Evolutionary conservation across 768 basidiomycete species (phyloP).

Genomic region (Cystoderma amianthinum): DNA sequence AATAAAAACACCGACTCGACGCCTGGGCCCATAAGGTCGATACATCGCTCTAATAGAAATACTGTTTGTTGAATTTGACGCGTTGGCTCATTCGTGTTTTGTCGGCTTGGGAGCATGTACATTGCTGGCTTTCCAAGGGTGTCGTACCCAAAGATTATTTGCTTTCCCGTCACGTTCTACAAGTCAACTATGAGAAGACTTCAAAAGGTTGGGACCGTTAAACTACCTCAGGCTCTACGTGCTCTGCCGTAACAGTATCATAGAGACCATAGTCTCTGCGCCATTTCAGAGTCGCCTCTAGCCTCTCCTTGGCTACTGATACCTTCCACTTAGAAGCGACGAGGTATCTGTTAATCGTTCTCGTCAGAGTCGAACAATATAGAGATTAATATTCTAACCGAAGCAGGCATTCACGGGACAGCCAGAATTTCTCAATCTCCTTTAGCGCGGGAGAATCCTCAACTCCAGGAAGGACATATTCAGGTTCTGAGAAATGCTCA

Average conservation of each 20-base stretch:
- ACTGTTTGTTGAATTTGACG: slow-evolving; percentile 70
- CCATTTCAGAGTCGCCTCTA: slow-evolving; percentile 75
- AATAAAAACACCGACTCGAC: slow-evolving; percentile 53
- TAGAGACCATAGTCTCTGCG: slow-evolving; percentile 73
- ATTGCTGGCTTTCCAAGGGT: slow-evolving; percentile 52
- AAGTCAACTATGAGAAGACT: neutral
- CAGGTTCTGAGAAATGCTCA: slow-evolving; percentile 46
- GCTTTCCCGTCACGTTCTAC: slow-evolving; percentile 78
- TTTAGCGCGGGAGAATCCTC: slow-evolving; percentile 37
- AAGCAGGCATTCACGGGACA: slow-evolving; percentile 70
- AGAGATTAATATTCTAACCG: slow-evolving; percentile 32
- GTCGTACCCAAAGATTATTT: slow-evolving; percentile 74
- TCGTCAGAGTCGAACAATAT: neutral
- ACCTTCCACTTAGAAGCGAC: slow-evolving; percentile 74
- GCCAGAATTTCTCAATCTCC: slow-evolving; percentile 74
- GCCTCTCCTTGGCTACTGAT: slow-evolving; percentile 48
- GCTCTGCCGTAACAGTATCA: slow-evolving; percentile 47
- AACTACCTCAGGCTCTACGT: slow-evolving; percentile 68
- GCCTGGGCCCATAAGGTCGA: slow-evolving; percentile 76
- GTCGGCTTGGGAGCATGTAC: slow-evolving; percentile 64
- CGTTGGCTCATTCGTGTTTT: slow-evolving; percentile 67
- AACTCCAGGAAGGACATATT: slow-evolving; percentile 45
- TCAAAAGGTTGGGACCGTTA: neutral
- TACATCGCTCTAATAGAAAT: slow-evolving; percentile 70
- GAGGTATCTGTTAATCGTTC: slow-evolving; percentile 45